Evolutionary conservation across 1,284 basidiomycete species (phyloP), one percentile per base, ranked within the genome.

Genomic region (Inonotus hispidus): DNA sequence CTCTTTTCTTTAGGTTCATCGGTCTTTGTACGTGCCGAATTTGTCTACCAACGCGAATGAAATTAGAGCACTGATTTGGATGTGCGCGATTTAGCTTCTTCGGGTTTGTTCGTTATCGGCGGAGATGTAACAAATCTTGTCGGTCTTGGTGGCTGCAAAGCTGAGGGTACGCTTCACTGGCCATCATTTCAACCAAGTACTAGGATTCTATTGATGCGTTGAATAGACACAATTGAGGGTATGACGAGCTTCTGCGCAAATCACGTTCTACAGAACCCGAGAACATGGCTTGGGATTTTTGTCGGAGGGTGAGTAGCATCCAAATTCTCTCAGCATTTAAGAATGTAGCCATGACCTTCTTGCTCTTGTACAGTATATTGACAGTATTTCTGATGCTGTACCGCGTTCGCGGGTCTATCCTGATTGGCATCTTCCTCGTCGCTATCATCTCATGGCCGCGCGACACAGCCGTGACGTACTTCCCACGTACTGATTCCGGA

Each of bases 251-350:
- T 84, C 71, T 95, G 93, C 66, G 73, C 74, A 6, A 72, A 76
- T n/a, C 83, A 81, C 61, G 87, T 92, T 11, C 73, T 94, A 45
- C 87, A 83, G 61, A 84, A 77, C 65, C 91, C 90, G 2, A 88
- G 85, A 3, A 84, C 92, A 73, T 95, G 93, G 93, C 77, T 95
- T n/a, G 93, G 93, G 56, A 84, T 95, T 62, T 92, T 94, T 73
- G 76, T 87, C 19, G 93, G 93, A 66, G 93, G 93, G 84, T 88
- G 66, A 23, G 83, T 73, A 5, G 23, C 16, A 5, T 37, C 10
- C 53, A n/a, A n/a, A 43, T 43, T 21, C 14, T 45, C 35, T 35
- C 25, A 27, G n/a, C n/a, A 16, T n/a, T 32, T 16, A 23, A 1
- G 23, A 29, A 52, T 14, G 16, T 2, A 52, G 32, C 35, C 8